phyloP scores from a whole-genome alignment of 2,329 filamentous ascomycete genomes.

The Lasiodiplodia hormozganensis region DNA sequence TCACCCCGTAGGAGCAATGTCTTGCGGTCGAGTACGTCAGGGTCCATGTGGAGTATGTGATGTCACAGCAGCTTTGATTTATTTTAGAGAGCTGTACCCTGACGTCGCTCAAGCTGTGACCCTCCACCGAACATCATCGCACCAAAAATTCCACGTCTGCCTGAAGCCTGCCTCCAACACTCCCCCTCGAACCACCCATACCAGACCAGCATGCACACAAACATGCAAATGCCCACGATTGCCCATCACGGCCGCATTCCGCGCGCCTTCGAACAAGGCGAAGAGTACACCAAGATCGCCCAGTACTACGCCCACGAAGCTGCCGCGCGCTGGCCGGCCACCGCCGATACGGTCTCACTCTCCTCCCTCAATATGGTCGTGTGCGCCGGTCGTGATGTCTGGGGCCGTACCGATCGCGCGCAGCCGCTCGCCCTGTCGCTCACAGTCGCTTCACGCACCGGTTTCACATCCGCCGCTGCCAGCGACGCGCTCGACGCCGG shows the following conservation, averaged over 20 bases:
- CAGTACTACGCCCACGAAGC: conserved; percentile 32
- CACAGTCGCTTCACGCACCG: conserved; percentile 61
- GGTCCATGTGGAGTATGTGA: too few species aligned
- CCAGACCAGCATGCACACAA: neutral
- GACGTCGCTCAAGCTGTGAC: neutral
- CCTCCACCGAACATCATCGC: neutral
- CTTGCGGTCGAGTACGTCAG: too few species aligned
- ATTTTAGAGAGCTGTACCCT: neutral
- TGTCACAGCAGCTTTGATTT: too few species aligned
- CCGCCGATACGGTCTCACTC: conserved; percentile 61
- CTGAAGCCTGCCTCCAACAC: too few species aligned
- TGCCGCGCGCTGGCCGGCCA: conserved; percentile 34
- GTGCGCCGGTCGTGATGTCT: conserved; percentile 69
- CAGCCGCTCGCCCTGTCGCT: conserved; percentile 71
- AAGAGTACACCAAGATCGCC: neutral
- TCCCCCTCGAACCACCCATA: neutral
- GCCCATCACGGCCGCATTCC: conserved; percentile 3
- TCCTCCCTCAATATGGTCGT: conserved; percentile 66
- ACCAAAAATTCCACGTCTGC: neutral
- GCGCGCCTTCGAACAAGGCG: too few species aligned
- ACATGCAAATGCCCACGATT: neutral
- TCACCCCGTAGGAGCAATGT: neutral
- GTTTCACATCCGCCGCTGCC: conserved; percentile 65
- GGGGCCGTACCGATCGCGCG: conserved; percentile 64
- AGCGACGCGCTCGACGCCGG: conserved; percentile 69